These are phyloP conservation scores for Beauveria pseudobassiana DNA, from an alignment of 2,329 filamentous ascomycete genomes.

Conservation along the genomic window DNA sequence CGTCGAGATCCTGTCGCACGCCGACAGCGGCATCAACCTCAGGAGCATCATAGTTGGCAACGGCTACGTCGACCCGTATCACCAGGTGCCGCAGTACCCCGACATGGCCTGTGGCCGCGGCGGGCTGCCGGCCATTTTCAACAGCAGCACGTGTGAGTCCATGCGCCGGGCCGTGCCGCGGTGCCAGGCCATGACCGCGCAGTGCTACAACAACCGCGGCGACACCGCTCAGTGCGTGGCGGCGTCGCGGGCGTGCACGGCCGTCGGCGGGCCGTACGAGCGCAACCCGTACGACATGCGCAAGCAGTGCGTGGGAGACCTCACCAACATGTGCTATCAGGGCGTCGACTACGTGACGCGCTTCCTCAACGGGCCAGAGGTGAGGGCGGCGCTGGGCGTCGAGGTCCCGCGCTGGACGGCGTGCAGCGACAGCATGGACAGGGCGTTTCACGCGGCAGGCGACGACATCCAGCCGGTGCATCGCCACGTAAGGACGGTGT, in stretches of 20 bases:
- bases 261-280: conserved; percentile 90
- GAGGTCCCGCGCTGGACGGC: conserved; percentile 87
- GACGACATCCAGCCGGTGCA: conserved; percentile 99
- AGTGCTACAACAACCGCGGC: conserved; percentile 63
- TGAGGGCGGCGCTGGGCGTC: conserved; percentile 80
- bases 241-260: conserved; percentile 98
- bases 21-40: conserved; percentile 96
- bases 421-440: conserved; percentile 98
- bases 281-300: conserved; percentile 94
- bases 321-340: conserved; percentile 82
- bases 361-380: conserved; percentile 76
- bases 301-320: conserved; percentile 63
- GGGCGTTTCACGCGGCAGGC: conserved; percentile 94
- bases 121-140: conserved; percentile 82
- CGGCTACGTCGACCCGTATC: conserved; percentile 85
- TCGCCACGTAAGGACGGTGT: conserved; percentile 73
- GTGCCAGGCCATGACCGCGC: conserved; percentile 80
- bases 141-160: conserved; percentile 65
- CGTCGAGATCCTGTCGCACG: conserved; percentile 83
- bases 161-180: conserved; percentile 92
- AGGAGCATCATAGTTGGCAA: conserved; percentile 94
- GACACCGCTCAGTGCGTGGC: conserved; percentile 71
- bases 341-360: conserved; percentile 80
- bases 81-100: conserved; percentile 91
- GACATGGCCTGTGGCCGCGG: conserved; percentile 97